A percentile compares a stretch with the other conserved stretches of the same genome.
phyloP scores from a whole-genome alignment of 306 rosid species.

The Malus sylvestris region DNA sequence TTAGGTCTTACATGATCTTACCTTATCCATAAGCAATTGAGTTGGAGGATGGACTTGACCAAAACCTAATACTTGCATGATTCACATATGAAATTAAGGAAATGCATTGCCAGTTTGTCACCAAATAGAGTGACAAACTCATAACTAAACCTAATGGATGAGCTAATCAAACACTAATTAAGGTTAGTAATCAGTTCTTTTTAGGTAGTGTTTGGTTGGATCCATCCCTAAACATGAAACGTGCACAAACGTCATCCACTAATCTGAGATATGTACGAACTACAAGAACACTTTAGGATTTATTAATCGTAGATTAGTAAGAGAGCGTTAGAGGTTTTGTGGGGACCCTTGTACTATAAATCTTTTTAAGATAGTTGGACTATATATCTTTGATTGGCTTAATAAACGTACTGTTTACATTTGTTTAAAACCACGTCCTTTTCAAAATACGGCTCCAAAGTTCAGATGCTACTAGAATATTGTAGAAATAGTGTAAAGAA shows the following conservation, averaged over 20 bases:
- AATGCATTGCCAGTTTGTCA: slow-evolving; percentile 9
- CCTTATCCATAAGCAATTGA: neutral
- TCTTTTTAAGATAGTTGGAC: neutral
- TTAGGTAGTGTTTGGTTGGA: slow-evolving; percentile 36
- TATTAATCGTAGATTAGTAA: neutral
- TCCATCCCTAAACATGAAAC: slow-evolving; percentile 33
- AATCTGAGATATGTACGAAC: slow-evolving; percentile 17
- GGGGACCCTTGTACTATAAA: slow-evolving; percentile 6
- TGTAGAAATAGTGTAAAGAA: neutral
- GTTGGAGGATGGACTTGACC: neutral
- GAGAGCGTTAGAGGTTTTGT: neutral
- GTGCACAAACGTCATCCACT: slow-evolving; percentile 47
- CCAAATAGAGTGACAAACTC: slow-evolving; percentile 18
- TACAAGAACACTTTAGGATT: slow-evolving; percentile 12
- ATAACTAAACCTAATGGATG: slow-evolving; percentile 23
- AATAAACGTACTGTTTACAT: neutral
- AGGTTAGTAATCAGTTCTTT: slow-evolving; percentile 23
- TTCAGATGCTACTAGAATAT: neutral
- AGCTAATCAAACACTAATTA: slow-evolving; percentile 17
- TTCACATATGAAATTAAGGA: slow-evolving; percentile 8
- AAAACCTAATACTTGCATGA: slow-evolving; percentile 20
- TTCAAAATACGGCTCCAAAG: neutral
- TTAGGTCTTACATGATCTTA: neutral
- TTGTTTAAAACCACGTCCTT: neutral
- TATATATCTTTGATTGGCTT: neutral